Percentiles rank a stretch among this genome's conserved stretches.
Evolutionary conservation across 352 stramenopile genomes (phyloP).

Genomic region (Discostella stelligera): DNA sequence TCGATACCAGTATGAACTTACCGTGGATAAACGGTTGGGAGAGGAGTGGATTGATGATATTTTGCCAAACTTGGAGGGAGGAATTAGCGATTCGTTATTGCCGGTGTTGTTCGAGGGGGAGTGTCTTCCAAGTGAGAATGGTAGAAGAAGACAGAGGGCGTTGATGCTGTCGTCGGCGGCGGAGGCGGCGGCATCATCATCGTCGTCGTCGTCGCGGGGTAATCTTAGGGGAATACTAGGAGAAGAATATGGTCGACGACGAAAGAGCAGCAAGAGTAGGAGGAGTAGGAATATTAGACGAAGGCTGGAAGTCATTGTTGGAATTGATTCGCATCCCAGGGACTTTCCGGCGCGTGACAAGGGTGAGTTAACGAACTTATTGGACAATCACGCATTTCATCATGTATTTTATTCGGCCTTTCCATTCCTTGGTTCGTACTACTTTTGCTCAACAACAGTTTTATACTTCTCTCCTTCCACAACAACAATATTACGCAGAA

Average conservation of each 20-base stretch:
- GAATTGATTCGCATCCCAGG: constrained; percentile 24
- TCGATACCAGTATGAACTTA: constrained; percentile 36
- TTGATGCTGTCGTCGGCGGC: not conserved
- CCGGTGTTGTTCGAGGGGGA: constrained; percentile 38
- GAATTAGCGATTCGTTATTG: constrained; percentile 23
- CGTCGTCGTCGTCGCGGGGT: not conserved
- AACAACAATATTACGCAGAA: constrained; percentile 9
- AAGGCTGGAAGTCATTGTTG: constrained; percentile 8
- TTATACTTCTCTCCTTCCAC: constrained; percentile 1
- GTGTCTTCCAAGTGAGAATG: constrained; percentile 17
- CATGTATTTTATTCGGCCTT: no score
- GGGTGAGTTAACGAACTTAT: constrained; percentile 26
- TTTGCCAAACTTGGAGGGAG: constrained; percentile 28
- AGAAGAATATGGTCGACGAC: not conserved
- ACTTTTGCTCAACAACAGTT: no score
- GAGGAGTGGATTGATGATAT: constrained; percentile 16
- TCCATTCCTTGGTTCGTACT: not conserved
- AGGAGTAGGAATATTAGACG: not conserved
- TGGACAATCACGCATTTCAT: no score
- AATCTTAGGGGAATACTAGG: not conserved
- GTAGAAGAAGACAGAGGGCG: not conserved
- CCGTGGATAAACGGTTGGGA: constrained; percentile 4
- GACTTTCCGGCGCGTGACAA: constrained; percentile 36
- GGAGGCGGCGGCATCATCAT: not conserved
- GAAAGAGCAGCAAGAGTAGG: not conserved